These are phyloP conservation scores for Trichoderma sp. DNA, from an alignment of 2,329 filamentous ascomycete genomes.

Conservation along the genomic window DNA sequence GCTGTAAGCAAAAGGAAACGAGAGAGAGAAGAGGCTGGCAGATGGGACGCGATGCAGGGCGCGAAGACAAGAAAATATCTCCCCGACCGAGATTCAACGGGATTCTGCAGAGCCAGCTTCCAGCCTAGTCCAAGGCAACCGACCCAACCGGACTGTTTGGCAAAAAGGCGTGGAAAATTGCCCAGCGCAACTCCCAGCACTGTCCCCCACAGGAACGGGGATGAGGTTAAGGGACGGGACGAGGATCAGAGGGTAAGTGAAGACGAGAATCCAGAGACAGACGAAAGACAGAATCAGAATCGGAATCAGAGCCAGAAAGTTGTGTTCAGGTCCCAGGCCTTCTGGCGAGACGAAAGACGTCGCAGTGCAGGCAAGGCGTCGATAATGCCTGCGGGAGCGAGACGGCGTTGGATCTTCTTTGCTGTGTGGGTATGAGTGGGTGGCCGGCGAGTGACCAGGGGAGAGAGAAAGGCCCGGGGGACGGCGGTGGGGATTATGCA, in stretches of 20 bases:
- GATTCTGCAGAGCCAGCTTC: conserved; percentile 13
- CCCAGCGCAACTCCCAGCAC: conserved; percentile 13
- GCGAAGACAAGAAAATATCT: conserved; percentile 12
- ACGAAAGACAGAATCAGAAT: neutral
- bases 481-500: conserved; percentile 20
- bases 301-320: conserved; percentile 17
- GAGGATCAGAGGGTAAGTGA: neutral
- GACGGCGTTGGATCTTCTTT: conserved; percentile 25
- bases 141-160: conserved; percentile 14
- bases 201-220: conserved; percentile 8
- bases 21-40: neutral
- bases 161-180: neutral
- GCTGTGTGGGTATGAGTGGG: conserved; percentile 21
- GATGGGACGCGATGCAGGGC: conserved; percentile 14
- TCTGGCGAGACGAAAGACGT: conserved; percentile 21
- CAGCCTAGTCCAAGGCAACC: conserved; percentile 19
- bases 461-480: conserved; percentile 6
- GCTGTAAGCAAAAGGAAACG: neutral
- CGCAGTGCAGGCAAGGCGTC: conserved; percentile 24
- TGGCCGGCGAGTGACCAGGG: conserved; percentile 15
- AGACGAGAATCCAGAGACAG: conserved; percentile 6
- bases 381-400: conserved; percentile 24
- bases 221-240: neutral
- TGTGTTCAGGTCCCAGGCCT: conserved; percentile 18
- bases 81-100: conserved; percentile 1